Percentiles rank a stretch among this genome's conserved stretches.
These are phyloP conservation scores for Podospora fimiseda DNA, from an alignment of 495 filamentous ascomycete species.

Conservation along the genomic window DNA sequence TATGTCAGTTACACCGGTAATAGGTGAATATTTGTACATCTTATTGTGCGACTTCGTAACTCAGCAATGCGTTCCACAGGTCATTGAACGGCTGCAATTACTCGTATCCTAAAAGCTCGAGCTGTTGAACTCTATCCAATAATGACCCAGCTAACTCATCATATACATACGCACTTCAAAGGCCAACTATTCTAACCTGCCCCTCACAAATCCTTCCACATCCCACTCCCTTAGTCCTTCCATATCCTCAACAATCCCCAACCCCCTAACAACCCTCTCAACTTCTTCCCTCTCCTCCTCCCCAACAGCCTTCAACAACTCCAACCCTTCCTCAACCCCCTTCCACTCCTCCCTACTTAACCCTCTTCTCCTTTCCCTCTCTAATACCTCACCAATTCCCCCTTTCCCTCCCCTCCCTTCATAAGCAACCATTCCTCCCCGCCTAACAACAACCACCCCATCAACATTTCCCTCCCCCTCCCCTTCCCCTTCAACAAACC, in stretches of 20 bases:
- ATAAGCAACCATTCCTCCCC: conserved; percentile 7
- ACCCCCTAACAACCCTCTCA: conserved; percentile 17
- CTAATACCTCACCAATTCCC: conserved; percentile 17
- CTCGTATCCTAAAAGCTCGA: no score
- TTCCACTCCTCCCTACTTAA: conserved; percentile 20
- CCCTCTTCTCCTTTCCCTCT: conserved; percentile 20
- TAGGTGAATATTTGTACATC: no score
- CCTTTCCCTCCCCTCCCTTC: conserved; percentile 13
- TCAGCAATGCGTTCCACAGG: no score
- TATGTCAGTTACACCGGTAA: no score
- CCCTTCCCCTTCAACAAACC: conserved; percentile 24
- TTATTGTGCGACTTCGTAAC: no score
- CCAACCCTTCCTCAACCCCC: conserved; percentile 16
- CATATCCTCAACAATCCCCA: conserved; percentile 3
- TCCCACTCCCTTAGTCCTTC: not conserved
- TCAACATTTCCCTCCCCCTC: conserved; percentile 15
- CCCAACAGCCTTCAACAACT: conserved; percentile 15
- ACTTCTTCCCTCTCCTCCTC: conserved; percentile 22
- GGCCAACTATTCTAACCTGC: not conserved
- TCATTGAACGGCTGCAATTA: no score
- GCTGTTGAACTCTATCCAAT: no score
- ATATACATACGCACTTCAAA: no score
- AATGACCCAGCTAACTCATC: no score
- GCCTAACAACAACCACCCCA: not conserved
- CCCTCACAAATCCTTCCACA: not conserved